Conservation (phyloP, 176 grass and related monocot species). For the Oryza glaberrima region DNA sequence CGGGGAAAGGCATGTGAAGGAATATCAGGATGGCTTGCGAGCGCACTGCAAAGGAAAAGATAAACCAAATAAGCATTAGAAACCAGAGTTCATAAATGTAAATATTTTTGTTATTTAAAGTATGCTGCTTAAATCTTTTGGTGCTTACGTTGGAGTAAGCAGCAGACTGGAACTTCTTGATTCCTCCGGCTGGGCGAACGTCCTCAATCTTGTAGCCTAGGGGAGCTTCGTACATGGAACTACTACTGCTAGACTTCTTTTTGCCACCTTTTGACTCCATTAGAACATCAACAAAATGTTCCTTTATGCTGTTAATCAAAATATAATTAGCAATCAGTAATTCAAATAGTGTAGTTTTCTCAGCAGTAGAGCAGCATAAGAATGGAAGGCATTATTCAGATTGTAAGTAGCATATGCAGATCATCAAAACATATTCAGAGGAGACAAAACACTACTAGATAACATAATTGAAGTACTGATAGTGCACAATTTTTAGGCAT, state of each 20-base stretch:
- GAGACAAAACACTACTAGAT: no score
- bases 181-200: constrained; percentile 86
- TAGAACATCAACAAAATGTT: constrained; percentile 69
- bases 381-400: background rate
- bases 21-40: constrained; percentile 93
- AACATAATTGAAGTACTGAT: background rate
- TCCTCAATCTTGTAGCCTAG: constrained; percentile 96
- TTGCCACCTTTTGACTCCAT: constrained; percentile 95
- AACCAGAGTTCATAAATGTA: constrained; percentile 7
- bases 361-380: background rate
- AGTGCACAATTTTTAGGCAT: background rate
- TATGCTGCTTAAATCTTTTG: background rate
- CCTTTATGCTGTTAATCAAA: constrained; percentile 27
- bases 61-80: constrained; percentile 28
- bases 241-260: constrained; percentile 80
- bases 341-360: background rate
- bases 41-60: constrained; percentile 78
- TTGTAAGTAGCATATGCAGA: no score
- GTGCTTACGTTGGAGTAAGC: constrained; percentile 94
- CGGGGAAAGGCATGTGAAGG: constrained; percentile 45
- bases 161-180: constrained; percentile 99
- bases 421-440: no score
- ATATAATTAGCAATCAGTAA: constrained; percentile 8
- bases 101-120: background rate
- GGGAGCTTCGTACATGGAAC: constrained; percentile 82